Evolutionary conservation across 306 rosid genomes (phyloP).

Genomic region (Cucurbita ficifolia): DNA sequence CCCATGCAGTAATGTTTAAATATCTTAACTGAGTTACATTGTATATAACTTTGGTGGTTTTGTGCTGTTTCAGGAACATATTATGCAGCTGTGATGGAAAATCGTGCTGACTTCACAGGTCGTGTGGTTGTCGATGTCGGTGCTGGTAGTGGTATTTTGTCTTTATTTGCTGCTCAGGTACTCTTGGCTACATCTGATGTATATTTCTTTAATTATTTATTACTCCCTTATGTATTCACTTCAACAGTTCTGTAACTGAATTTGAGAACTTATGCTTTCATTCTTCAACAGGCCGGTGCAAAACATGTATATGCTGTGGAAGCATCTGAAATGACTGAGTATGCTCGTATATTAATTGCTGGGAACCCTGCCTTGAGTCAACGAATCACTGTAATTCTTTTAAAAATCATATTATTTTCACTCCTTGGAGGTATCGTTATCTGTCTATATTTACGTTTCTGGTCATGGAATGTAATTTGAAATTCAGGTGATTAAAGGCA

Average conservation of each 20-base stretch:
- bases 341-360: slow-evolving; percentile 66
- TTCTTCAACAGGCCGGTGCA: slow-evolving; percentile 71
- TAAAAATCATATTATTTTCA: neutral
- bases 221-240: neutral
- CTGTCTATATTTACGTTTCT: neutral
- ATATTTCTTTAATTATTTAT: neutral
- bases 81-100: slow-evolving; percentile 83
- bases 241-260: neutral
- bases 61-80: slow-evolving; percentile 52
- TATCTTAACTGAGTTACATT: neutral
- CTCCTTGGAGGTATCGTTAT: neutral
- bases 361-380: slow-evolving; percentile 69
- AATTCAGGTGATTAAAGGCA: slow-evolving; percentile 75
- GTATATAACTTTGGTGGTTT: neutral
- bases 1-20: neutral
- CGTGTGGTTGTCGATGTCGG: slow-evolving; percentile 96
- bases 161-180: slow-evolving; percentile 99
- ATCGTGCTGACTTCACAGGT: slow-evolving; percentile 67
- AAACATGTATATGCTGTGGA: slow-evolving; percentile 98
- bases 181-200: neutral
- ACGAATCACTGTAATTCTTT: slow-evolving; percentile 66
- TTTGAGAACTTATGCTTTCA: neutral
- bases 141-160: slow-evolving; percentile 94
- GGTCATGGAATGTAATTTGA: neutral
- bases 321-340: slow-evolving; percentile 99